Percentiles rank a stretch among this genome's conserved stretches.
These are phyloP conservation scores for Chalciporus pseudorubinellus DNA, from an alignment of 768 basidiomycete species.

Conservation along the genomic window DNA sequence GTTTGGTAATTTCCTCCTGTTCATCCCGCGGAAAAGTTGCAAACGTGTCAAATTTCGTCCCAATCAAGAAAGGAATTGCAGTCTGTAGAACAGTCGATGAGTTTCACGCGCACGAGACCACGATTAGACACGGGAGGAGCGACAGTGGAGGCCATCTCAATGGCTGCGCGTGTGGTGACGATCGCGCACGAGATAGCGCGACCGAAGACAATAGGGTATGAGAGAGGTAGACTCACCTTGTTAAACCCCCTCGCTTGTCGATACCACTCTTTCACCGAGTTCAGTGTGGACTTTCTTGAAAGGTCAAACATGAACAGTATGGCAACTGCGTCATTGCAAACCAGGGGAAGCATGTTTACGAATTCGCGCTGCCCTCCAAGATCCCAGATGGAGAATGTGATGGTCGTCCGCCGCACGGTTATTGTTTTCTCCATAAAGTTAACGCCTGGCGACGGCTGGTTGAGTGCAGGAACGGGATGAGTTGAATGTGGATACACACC, in stretches of 20 bases:
- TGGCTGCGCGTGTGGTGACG: background rate
- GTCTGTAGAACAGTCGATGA: conserved; percentile 53
- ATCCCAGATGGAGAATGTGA: conserved; percentile 99
- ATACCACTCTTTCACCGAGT: conserved; percentile 99
- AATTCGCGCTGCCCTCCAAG: conserved; percentile 97
- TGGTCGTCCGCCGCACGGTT: conserved; percentile 95
- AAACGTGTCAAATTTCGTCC: conserved; percentile 98
- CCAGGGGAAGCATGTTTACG: conserved; percentile 97
- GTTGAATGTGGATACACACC: conserved; percentile 47
- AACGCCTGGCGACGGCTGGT: conserved; percentile 55
- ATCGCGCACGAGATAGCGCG: background rate
- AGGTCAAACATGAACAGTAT: conserved; percentile 99
- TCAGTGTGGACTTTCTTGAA: conserved; percentile 93
- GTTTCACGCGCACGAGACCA: conserved; percentile 9
- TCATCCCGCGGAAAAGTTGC: conserved; percentile 94
- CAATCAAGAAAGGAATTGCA: conserved; percentile 97
- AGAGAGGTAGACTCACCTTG: conserved; percentile 58
- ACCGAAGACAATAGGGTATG: background rate
- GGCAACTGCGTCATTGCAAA: conserved; percentile 99
- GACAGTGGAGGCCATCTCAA: background rate
- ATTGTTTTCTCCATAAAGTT: conserved; percentile 99
- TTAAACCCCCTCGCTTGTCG: conserved; percentile 98
- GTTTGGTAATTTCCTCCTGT: conserved; percentile 99
- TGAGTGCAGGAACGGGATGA: conserved; percentile 5
- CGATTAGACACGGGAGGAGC: conserved; percentile 3